phyloP scores from a whole-genome alignment of 352 stramenopile genomes.

The Pythium coloratum region DNA sequence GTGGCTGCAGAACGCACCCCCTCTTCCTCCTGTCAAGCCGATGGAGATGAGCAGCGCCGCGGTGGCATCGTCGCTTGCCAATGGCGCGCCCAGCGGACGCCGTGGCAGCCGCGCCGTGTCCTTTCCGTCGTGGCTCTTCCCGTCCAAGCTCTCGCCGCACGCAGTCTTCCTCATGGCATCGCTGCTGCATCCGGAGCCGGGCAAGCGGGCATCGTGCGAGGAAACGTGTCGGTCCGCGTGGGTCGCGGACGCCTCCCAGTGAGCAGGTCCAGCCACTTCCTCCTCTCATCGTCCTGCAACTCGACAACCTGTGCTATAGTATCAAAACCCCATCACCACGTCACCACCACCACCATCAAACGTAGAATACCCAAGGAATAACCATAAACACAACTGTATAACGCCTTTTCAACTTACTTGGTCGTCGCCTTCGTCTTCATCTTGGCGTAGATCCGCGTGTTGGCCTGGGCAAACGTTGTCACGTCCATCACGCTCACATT shows the following conservation, averaged over 20 bases:
- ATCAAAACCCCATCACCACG: conserved; percentile 13
- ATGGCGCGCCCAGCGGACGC: conserved; percentile 29
- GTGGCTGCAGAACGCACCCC: conserved; percentile 6
- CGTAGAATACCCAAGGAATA: conserved; percentile 9
- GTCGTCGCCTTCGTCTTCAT: conserved; percentile 9
- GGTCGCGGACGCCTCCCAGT: conserved; percentile 43
- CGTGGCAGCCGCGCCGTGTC: conserved; percentile 47
- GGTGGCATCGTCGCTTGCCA: conserved; percentile 10
- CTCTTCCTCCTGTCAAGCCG: conserved; percentile 22
- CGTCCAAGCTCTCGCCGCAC: conserved; percentile 58
- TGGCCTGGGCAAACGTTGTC: conserved; percentile 46
- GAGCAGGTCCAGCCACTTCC: not conserved
- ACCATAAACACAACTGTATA: conserved; percentile 22
- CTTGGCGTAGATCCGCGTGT: conserved; percentile 29
- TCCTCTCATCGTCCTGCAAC: not conserved
- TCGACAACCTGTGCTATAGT: conserved; percentile 27
- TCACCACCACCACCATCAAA: not conserved
- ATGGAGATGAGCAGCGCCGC: conserved; percentile 14
- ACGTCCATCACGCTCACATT: conserved; percentile 71
- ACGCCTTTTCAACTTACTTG: conserved; percentile 7
- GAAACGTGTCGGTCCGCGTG: conserved; percentile 79
- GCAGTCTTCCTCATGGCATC: conserved; percentile 71
- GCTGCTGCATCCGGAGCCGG: conserved; percentile 85
- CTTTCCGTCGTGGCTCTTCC: conserved; percentile 88
- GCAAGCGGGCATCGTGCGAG: conserved; percentile 74